A percentile compares a stretch with the other conserved stretches of the same genome.
phyloP scores from a whole-genome alignment of 495 filamentous ascomycete genomes.

The Amniculicola lignicola region DNA sequence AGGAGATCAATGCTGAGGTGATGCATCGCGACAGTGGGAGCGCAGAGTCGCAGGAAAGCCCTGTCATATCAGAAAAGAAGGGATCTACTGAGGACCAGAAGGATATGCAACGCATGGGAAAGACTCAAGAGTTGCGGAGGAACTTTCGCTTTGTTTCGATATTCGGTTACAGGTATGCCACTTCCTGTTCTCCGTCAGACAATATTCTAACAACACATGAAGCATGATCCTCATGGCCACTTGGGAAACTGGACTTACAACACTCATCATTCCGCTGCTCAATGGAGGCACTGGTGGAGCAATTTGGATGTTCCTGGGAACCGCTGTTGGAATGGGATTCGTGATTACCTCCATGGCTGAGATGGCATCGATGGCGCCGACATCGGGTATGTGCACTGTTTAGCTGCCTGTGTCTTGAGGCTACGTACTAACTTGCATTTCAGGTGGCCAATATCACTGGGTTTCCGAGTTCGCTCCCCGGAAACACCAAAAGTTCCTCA shows the following conservation, averaged over 20 bases:
- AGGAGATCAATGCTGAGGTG: conserved; percentile 7
- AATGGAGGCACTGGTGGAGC: conserved; percentile 41
- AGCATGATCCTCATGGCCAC: conserved; percentile 34
- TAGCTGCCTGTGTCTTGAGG: neutral
- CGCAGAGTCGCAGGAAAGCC: conserved; percentile 23
- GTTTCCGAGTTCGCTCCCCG: conserved; percentile 50
- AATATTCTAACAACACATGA: no score
- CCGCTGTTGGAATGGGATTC: conserved; percentile 19
- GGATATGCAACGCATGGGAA: conserved; percentile 31
- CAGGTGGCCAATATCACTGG: conserved; percentile 55
- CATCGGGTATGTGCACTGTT: neutral
- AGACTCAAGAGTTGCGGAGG: conserved; percentile 26
- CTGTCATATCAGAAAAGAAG: conserved; percentile 19
- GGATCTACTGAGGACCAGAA: conserved; percentile 23
- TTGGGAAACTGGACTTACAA: conserved; percentile 31
- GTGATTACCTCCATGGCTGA: conserved; percentile 23
- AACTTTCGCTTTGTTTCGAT: conserved; percentile 38
- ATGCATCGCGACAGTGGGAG: conserved; percentile 11
- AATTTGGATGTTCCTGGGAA: conserved; percentile 19
- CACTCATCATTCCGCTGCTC: conserved; percentile 24
- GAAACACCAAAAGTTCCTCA: conserved; percentile 43
- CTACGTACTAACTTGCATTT: conserved; percentile 47
- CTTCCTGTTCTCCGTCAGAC: no score
- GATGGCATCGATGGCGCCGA: conserved; percentile 39
- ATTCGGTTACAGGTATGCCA: conserved; percentile 36